Evolutionary conservation across 768 basidiomycete genomes (phyloP), one percentile per base, ranked within the genome.

Genomic region (Flagelloscypha sp.): DNA sequence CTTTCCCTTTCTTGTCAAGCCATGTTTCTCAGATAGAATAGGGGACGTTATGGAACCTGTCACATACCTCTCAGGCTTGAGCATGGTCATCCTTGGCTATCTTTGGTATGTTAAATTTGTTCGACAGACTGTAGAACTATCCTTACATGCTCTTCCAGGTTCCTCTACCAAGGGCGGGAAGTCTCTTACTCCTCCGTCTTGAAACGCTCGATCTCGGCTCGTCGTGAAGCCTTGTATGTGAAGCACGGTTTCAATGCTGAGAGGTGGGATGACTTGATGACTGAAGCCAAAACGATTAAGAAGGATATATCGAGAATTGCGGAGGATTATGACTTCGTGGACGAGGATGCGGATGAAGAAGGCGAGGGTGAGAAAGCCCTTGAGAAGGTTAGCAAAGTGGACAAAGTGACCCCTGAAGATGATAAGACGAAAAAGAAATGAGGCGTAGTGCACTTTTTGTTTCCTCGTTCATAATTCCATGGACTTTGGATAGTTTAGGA

Each of bases 1-100:
- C n/a, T 21, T 8, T 20, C 11, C 34, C 10, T 2, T 27, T 30
- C 23, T 27, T 28, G 20, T 18, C 21, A 17, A 10, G 15, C 24
- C 5, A 30, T 19, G 8, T 28, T 38, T 30, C 23, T 18, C 15
- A 20, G 7, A 27, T 12, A 6, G n/a, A 49, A 46, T 21, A 67
- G 70, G n/a, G 72, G 77, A 80, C 44, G 53, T 78, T 4, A 81
- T 81, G 76, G 78, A 82, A 48, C 79, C 79, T 0, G 63, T 79
- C 27, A 81, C 75, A 3, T 78, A 79, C 49, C 58, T 79, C n/a
- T 76, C 73, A 11, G 75, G 74, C 4, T 53, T 79, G 6, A 70
- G 72, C 0, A 76, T 66, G 6, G 75, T 79, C 37, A 67, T 78
- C 24, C 62, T 69, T n/a, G 72, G 74, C 2, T 78, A 79, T 47